phyloP scores from a whole-genome alignment of 2,329 filamentous ascomycete species.

The Microsporum audouinii region DNA sequence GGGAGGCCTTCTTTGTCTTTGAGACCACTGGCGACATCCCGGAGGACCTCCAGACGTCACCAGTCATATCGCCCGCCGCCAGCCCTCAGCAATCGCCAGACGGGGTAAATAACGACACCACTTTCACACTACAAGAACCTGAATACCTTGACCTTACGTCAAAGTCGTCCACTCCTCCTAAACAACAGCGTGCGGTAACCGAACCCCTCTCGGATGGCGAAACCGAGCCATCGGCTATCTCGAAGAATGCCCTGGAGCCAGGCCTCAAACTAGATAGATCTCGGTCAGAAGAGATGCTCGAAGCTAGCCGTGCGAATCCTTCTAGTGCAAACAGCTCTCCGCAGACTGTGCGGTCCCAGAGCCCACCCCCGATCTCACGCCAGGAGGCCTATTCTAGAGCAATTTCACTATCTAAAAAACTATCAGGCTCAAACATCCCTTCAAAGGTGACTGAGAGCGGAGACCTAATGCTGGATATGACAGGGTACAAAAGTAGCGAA shows the following conservation, averaged over 20 bases:
- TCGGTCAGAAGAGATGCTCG: not conserved
- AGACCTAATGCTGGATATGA: slow-evolving; percentile 97
- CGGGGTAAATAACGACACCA: slow-evolving; percentile 19
- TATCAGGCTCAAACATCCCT: slow-evolving; percentile 83
- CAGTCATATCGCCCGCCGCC: slow-evolving; percentile 75
- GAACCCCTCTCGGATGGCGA: not conserved
- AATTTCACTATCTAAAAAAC: slow-evolving; percentile 69
- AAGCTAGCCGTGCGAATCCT: not conserved
- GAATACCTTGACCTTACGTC: slow-evolving; percentile 37
- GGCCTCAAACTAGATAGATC: not conserved
- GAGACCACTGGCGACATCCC: slow-evolving; percentile 87
- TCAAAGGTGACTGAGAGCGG: slow-evolving; percentile 84
- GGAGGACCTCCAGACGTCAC: slow-evolving; percentile 87
- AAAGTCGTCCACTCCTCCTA: not conserved
- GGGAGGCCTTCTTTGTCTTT: slow-evolving; percentile 98
- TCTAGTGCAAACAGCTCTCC: not conserved
- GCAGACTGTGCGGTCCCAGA: slow-evolving; percentile 47
- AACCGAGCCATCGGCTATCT: not conserved
- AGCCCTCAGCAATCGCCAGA: slow-evolving; percentile 50
- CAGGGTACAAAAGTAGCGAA: slow-evolving; percentile 86
- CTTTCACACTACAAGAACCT: slow-evolving; percentile 36
- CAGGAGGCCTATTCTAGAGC: slow-evolving; percentile 74
- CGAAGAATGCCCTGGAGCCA: not conserved
- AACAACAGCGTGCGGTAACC: not conserved
- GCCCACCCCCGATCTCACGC: slow-evolving; percentile 60